Percentiles rank a stretch among this genome's conserved stretches.
Evolutionary conservation across 2,329 filamentous ascomycete species (phyloP).

Genomic region (Colletotrichum liaoningense): DNA sequence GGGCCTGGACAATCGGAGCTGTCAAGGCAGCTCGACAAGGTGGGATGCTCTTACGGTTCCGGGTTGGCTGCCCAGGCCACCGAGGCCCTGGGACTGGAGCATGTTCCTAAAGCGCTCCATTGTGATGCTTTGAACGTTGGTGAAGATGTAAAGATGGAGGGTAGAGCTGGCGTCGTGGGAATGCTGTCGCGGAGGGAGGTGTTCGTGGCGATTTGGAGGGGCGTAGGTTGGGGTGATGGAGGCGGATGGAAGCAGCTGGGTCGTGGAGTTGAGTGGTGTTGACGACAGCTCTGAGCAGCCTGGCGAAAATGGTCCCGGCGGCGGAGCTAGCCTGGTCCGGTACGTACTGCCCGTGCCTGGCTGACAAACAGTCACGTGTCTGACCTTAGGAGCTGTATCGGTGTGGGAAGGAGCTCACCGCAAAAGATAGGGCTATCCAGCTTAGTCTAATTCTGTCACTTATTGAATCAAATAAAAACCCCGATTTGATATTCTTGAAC

Average conservation of each 20-base stretch:
- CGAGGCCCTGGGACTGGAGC: constrained; percentile 81
- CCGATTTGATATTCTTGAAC: no score
- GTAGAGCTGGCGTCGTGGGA: not conserved
- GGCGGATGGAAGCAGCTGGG: constrained; percentile 35
- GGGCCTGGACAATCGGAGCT: not conserved
- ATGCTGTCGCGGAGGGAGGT: not conserved
- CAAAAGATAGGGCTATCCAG: not conserved
- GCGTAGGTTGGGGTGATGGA: constrained; percentile 27
- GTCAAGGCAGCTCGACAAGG: constrained; percentile 19
- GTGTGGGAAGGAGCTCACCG: not conserved
- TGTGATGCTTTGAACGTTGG: constrained; percentile 37
- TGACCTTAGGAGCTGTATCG: not conserved
- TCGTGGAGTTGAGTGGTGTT: constrained; percentile 36
- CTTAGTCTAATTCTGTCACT: not conserved
- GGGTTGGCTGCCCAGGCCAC: constrained; percentile 68
- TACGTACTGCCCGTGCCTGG: constrained; percentile 4
- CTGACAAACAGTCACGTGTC: constrained; percentile 32
- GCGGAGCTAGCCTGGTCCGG: constrained; percentile 37
- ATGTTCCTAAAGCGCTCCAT: constrained; percentile 96
- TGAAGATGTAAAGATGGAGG: not conserved
- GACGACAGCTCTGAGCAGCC: constrained; percentile 48
- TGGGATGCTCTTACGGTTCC: constrained; percentile 65
- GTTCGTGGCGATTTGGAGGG: constrained; percentile 8
- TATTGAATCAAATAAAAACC: not conserved
- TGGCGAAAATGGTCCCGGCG: constrained; percentile 39